Conservation (phyloP, 345 rosid genomes). For the Brassica cretica region DNA sequence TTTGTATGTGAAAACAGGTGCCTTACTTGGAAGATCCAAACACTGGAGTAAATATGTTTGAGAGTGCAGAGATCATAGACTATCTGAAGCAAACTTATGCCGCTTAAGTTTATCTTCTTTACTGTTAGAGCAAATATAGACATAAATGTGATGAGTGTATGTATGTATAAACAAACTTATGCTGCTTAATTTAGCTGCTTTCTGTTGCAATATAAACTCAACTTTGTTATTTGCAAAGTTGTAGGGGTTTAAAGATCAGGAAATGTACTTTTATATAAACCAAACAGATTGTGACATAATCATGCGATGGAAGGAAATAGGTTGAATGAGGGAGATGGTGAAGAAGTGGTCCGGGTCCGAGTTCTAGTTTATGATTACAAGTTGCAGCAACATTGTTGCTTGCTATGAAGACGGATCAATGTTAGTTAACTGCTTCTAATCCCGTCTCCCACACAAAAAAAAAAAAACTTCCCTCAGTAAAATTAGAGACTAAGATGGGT, state of each 20-base stretch:
- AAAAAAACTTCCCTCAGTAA: constrained; percentile 25
- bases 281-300: background rate
- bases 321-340: background rate
- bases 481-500: constrained; percentile 52
- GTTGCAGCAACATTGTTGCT: background rate
- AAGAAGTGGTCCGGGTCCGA: constrained; percentile 11
- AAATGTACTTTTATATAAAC: constrained; percentile 2
- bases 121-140: background rate
- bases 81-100: constrained; percentile 82
- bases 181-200: constrained; percentile 15
- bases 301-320: background rate
- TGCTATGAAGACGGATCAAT: too few relatives aligned
- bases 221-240: background rate
- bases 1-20: constrained; percentile 45
- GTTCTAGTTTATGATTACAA: constrained; percentile 12
- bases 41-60: constrained; percentile 87
- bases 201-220: constrained; percentile 8
- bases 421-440: constrained; percentile 8
- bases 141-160: background rate
- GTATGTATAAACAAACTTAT: constrained; percentile 1
- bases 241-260: background rate
- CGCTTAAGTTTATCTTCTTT: constrained; percentile 28
- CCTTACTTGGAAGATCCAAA: constrained; percentile 92
- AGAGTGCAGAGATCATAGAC: constrained; percentile 87
- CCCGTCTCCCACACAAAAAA: constrained; percentile 11